These are phyloP conservation scores for Testicularia cyperi DNA, from an alignment of 1,284 basidiomycete species.

Conservation along the genomic window DNA sequence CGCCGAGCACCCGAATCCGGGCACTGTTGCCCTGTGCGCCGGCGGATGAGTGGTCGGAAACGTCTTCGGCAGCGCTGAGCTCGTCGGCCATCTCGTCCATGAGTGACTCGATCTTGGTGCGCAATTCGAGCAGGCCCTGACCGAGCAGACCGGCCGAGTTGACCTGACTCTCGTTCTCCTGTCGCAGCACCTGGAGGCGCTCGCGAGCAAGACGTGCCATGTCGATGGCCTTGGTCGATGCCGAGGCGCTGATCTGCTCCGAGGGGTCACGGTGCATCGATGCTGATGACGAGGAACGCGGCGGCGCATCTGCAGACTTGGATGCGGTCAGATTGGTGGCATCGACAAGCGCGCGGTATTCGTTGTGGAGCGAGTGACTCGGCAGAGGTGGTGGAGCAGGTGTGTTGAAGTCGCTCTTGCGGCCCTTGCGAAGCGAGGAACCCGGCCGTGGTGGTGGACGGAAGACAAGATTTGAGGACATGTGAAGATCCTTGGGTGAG, in stretches of 20 bases:
- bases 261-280: slow-evolving; percentile 5
- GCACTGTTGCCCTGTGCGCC: slow-evolving; percentile 7
- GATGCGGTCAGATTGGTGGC: slow-evolving; percentile 26
- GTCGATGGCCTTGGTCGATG: slow-evolving; percentile 24
- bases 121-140: slow-evolving; percentile 47
- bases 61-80: slow-evolving; percentile 29
- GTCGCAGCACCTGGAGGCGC: slow-evolving; percentile 31
- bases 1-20: slow-evolving; percentile 27
- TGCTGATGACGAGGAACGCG: neutral
- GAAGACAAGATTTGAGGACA: slow-evolving; percentile 32
- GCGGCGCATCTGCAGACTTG: slow-evolving; percentile 1
- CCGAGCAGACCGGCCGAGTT: slow-evolving; percentile 53
- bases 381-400: slow-evolving; percentile 32
- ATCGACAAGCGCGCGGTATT: slow-evolving; percentile 14
- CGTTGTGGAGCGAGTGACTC: slow-evolving; percentile 14
- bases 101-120: slow-evolving; percentile 46
- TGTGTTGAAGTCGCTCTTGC: slow-evolving; percentile 43
- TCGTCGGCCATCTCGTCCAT: slow-evolving; percentile 49
- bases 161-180: slow-evolving; percentile 43
- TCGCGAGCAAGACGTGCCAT: slow-evolving; percentile 26
- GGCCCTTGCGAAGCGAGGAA: slow-evolving; percentile 35
- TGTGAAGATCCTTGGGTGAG: slow-evolving; percentile 29
- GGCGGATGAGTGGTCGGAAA: slow-evolving; percentile 13
- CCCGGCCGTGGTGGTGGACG: slow-evolving; percentile 39
- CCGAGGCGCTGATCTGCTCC: no score